Conservation (phyloP, 345 rosid genomes). For the Balakata baccata region DNA sequence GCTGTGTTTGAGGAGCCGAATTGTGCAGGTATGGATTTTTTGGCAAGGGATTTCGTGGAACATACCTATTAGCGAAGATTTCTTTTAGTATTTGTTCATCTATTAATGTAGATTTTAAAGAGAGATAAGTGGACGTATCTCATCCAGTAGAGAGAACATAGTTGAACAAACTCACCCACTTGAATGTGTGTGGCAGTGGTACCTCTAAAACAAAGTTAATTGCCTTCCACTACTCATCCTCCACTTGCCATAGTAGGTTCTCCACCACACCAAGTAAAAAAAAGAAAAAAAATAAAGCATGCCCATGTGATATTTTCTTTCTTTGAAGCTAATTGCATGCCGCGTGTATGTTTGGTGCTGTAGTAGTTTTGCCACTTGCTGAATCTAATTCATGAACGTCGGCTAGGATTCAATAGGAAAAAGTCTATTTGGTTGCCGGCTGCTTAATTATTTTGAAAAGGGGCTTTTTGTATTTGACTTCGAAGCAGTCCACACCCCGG, state of each 20-base stretch:
- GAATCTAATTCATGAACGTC: conserved; percentile 7
- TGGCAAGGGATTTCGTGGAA: no score
- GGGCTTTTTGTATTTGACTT: conserved; percentile 17
- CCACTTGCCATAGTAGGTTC: conserved; percentile 4
- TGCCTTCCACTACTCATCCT: background rate
- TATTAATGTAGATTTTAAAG: background rate
- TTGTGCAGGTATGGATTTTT: no score
- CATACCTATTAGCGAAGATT: no score
- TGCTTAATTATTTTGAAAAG: no score
- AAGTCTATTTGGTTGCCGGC: conserved; percentile 25
- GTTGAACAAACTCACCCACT: conserved; percentile 13
- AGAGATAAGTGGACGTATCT: background rate
- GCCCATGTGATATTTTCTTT: conserved; percentile 1
- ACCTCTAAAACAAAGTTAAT: background rate
- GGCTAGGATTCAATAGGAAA: background rate
- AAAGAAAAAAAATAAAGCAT: background rate
- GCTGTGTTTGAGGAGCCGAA: no score
- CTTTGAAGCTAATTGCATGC: background rate
- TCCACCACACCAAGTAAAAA: background rate
- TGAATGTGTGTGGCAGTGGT: background rate
- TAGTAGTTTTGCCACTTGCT: no score
- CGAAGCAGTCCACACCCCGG: conserved; percentile 18
- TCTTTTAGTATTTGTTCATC: background rate
- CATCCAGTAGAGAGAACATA: background rate
- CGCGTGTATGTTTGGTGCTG: background rate